Base-by-base conservation (phyloP, 306 rosid genomes). In the Mimosa bimucronata region DNA sequence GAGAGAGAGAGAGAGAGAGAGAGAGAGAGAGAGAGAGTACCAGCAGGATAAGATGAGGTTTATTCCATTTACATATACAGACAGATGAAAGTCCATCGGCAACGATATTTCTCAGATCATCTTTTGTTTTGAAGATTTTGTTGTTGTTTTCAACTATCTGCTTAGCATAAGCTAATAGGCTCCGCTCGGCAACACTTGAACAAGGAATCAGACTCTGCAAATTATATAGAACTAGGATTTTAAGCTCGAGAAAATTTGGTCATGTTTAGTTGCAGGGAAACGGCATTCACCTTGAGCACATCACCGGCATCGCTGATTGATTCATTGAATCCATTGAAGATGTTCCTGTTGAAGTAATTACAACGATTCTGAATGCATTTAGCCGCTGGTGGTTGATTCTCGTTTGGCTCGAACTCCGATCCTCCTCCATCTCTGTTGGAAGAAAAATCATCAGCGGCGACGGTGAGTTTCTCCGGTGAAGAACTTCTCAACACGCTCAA, bases 21-120 rank as follows among this genome's bases (percentile, higher is more conserved):
- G n/a, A n/a, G n/a, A n/a, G n/a, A n/a, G n/a, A n/a, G n/a, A n/a
- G n/a, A n/a, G n/a, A n/a, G n/a, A n/a, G 48, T 91, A 95, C 98
- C 98, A 23, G 98, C 96, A 0, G 96, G 98, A 78, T 80, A 86
- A 42, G 90, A 74, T 41, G 85, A 40, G 26, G 97, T 74, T 92
- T 92, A 1, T 94, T 94, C 97, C 98, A 94, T 84, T 90, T 91
- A 3, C 97, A 92, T 71, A 86, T 90, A 85, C 98, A 94, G 34
- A 90, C 73, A 73, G 92, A 86, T 4, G 85, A 74, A 77, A 92
- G 97, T 16, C 79, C 71, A 31, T 90, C 92, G 10, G 90, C 71
- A 71, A 92, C 97, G 66, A 87, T 76, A 81, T 88, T 88, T 64
- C 90, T 86, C 79, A 92, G 77, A 40, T 92, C 95, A 74, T 90